phyloP scores from a whole-genome alignment of 1,284 basidiomycete species.

The Puccinia novopanici region DNA sequence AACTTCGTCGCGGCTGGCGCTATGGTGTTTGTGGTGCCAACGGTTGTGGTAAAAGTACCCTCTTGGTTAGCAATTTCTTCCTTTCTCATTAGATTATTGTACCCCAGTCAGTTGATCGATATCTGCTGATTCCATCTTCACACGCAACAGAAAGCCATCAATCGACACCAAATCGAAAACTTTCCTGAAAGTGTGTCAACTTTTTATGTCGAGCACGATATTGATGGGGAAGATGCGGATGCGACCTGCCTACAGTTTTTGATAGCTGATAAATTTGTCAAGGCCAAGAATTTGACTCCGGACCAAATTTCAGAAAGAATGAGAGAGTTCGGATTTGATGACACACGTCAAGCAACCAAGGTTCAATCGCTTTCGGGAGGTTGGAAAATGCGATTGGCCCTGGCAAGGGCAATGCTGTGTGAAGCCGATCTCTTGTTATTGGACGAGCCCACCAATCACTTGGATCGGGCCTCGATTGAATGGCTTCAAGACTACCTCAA shows the following conservation, averaged over 20 bases:
- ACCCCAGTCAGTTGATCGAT: background rate
- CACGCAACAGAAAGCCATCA: constrained; percentile 54
- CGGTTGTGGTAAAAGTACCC: constrained; percentile 92
- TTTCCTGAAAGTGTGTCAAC: constrained; percentile 57
- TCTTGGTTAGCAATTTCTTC: constrained; percentile 67
- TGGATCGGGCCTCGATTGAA: constrained; percentile 67
- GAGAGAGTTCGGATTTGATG: constrained; percentile 85
- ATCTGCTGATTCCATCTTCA: background rate
- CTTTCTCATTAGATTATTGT: constrained; percentile 11
- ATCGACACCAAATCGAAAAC: constrained; percentile 59
- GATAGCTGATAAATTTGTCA: constrained; percentile 56
- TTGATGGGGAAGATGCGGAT: constrained; percentile 58
- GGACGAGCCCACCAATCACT: constrained; percentile 90
- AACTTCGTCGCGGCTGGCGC: constrained; percentile 82
- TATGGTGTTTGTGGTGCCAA: constrained; percentile 96
- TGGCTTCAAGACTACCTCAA: constrained; percentile 92
- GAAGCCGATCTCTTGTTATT: constrained; percentile 90
- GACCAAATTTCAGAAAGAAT: constrained; percentile 72
- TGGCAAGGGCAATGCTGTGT: constrained; percentile 93
- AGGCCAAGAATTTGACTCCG: constrained; percentile 60
- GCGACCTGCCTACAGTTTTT: constrained; percentile 56
- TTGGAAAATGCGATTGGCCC: constrained; percentile 88
- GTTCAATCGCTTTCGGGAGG: constrained; percentile 93
- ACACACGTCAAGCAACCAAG: constrained; percentile 76
- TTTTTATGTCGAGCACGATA: constrained; percentile 59